phyloP scores from a whole-genome alignment of 805 yeast species.

The Debaryomyces tyrocola region DNA sequence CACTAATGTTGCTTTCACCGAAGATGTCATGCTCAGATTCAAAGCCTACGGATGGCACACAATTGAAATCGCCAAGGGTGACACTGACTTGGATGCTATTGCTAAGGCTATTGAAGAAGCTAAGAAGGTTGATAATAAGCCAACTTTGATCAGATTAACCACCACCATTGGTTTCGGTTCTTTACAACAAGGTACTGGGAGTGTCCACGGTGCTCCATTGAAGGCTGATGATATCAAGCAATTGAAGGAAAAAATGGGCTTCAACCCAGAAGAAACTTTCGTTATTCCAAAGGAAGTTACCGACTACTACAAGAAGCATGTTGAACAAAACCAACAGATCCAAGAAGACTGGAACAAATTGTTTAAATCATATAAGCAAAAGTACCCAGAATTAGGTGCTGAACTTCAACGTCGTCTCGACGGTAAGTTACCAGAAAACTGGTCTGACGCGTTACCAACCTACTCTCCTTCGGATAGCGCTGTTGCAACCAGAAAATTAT shows the following conservation, averaged over 20 bases:
- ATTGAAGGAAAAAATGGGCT: conserved; percentile 80
- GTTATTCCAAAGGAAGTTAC: conserved; percentile 81
- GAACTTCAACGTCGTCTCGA: conserved; percentile 77
- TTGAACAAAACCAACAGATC: conserved; percentile 60
- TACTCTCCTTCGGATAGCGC: conserved; percentile 79
- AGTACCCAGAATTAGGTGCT: conserved; percentile 76
- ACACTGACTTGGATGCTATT: conserved; percentile 72
- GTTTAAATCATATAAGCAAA: conserved; percentile 58
- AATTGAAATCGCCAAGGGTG: conserved; percentile 73
- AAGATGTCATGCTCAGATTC: conserved; percentile 81
- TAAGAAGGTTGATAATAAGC: conserved; percentile 74
- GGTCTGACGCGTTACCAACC: conserved; percentile 76
- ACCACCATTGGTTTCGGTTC: conserved; percentile 97
- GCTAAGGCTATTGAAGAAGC: conserved; percentile 77
- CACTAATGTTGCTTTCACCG: conserved; percentile 88
- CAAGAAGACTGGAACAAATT: conserved; percentile 76
- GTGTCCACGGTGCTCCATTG: conserved; percentile 96
- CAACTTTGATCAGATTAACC: conserved; percentile 82
- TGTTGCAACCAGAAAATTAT: conserved; percentile 91
- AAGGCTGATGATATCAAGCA: conserved; percentile 90
- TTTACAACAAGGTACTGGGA: conserved; percentile 75
- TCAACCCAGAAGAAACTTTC: conserved; percentile 81
- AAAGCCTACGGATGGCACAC: conserved; percentile 95
- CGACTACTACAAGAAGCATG: conserved; percentile 60
- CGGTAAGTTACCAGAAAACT: conserved; percentile 76